These are phyloP conservation scores for Stephania japonica DNA, from an alignment of 164 flowering plant species.

Conservation along the genomic window DNA sequence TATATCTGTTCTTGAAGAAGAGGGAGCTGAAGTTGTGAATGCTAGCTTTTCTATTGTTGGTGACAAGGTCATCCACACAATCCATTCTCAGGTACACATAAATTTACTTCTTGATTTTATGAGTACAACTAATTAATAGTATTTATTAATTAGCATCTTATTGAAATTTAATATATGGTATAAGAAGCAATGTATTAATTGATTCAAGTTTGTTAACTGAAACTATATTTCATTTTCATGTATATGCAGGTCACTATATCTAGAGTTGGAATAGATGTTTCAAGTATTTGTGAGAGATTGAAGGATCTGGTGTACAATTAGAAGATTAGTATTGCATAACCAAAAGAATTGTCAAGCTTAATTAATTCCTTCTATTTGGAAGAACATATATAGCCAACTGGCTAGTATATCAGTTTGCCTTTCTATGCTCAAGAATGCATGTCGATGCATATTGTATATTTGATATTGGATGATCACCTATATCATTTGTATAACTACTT, in stretches of 20 bases:
- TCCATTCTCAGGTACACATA: constrained; percentile 15
- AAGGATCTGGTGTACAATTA: constrained; percentile 23
- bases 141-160: no score
- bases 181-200: not conserved
- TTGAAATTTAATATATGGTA: not conserved
- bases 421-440: no score
- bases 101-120: not conserved
- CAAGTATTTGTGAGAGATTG: constrained; percentile 38
- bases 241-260: constrained; percentile 31
- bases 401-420: no score
- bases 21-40: constrained; percentile 44
- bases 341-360: not conserved
- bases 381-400: no score
- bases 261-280: constrained; percentile 49
- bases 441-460: no score
- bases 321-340: not conserved
- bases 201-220: no score
- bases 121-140: not conserved
- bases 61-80: constrained; percentile 33
- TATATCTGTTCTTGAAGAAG: constrained; percentile 38
- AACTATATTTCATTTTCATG: not conserved
- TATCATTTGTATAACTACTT: no score
- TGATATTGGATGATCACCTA: not conserved
- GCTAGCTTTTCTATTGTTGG: constrained; percentile 31
- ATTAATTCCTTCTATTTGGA: no score